These are phyloP conservation scores for Solanum chiquidenum DNA, from an alignment of 257 asterid species.

Conservation along the genomic window DNA sequence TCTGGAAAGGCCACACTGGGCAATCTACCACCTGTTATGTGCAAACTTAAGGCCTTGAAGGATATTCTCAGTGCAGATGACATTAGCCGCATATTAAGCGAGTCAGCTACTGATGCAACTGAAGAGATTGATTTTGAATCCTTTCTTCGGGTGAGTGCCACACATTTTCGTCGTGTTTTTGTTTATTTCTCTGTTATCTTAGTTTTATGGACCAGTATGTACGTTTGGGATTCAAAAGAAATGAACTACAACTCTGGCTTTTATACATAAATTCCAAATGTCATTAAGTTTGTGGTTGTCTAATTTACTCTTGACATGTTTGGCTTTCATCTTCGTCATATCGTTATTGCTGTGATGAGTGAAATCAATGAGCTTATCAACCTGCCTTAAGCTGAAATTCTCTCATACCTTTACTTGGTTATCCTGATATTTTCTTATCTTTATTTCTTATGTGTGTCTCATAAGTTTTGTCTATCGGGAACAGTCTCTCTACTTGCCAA, in stretches of 20 bases:
- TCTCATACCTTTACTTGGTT: not conserved
- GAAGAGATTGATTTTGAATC: slow-evolving; percentile 55
- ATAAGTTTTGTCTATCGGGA: not conserved
- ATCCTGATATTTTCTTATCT: not conserved
- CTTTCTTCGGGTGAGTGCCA: slow-evolving; percentile 44
- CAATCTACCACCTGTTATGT: slow-evolving; percentile 45
- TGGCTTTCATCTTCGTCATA: not conserved
- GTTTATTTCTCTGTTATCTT: not conserved
- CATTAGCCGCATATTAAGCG: slow-evolving; percentile 32
- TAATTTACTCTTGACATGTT: not conserved
- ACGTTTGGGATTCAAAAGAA: not conserved
- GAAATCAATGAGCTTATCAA: not conserved
- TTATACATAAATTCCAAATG: not conserved
- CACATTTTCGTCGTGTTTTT: not conserved
- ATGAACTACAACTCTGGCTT: not conserved
- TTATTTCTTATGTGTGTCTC: not conserved
- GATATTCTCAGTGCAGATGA: slow-evolving; percentile 33
- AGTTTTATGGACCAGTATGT: not conserved
- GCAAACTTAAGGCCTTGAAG: slow-evolving; percentile 37
- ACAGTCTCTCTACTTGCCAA: not conserved
- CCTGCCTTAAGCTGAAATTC: not conserved
- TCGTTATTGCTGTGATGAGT: not conserved
- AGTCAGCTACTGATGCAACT: slow-evolving; percentile 27
- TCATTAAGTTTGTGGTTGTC: not conserved
- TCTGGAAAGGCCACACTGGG: slow-evolving; percentile 41